Evolutionary conservation across 192 early-diverging fungal species (phyloP).

Genomic region (Coemansia sp.): DNA sequence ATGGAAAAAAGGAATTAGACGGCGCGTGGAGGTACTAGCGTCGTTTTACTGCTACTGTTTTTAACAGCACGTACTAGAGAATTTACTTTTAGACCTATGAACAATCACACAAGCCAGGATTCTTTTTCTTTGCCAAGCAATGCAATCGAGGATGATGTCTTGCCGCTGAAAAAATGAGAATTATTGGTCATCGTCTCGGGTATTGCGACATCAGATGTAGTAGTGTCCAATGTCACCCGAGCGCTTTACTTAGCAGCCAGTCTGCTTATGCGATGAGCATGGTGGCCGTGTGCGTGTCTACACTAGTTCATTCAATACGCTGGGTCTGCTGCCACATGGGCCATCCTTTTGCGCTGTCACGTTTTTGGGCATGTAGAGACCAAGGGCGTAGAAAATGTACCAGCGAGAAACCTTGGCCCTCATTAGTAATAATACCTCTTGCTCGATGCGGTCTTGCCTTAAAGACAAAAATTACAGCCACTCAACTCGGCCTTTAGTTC

Average conservation of each 20-base stretch:
- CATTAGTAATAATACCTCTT: neutral
- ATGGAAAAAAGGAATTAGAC: conserved; percentile 3
- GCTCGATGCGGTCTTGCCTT: neutral
- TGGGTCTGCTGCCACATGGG: neutral
- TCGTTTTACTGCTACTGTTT: neutral
- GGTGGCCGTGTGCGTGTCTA: neutral
- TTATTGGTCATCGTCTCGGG: neutral
- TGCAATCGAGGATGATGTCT: neutral
- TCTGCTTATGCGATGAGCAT: neutral
- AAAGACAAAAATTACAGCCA: too few relatives aligned
- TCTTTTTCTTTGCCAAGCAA: conserved; percentile 3
- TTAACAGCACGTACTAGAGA: neutral
- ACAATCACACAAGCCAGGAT: neutral
- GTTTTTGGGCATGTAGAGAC: neutral
- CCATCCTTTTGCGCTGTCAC: neutral
- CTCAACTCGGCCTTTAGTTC: neutral
- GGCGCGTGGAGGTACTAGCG: neutral
- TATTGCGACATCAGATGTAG: neutral
- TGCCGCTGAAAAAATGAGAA: neutral
- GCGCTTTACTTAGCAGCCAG: neutral
- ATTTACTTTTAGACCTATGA: neutral
- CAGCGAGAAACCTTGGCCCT: neutral
- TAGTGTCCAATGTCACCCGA: neutral
- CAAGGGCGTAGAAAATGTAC: neutral
- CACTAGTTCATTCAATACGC: neutral